phyloP scores from a whole-genome alignment of 1,284 basidiomycete genomes.

The Rhodotorula sp. region DNA sequence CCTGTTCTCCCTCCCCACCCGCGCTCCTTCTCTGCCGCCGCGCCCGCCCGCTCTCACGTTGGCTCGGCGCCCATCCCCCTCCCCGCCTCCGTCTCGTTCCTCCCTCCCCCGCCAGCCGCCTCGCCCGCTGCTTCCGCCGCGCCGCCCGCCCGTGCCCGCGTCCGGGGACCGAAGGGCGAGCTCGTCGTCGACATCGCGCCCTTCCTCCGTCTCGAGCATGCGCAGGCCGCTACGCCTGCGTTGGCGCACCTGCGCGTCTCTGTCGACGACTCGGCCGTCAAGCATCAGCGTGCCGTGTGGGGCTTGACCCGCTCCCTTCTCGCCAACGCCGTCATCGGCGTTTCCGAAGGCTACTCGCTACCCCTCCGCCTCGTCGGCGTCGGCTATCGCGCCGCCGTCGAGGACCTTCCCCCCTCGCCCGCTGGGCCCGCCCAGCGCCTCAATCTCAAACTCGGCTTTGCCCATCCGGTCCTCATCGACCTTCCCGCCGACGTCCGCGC shows the following conservation, averaged over 20 bases:
- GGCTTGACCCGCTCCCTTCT: slow-evolving; percentile 87
- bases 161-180: slow-evolving; percentile 39
- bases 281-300: slow-evolving; percentile 81
- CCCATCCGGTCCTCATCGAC: slow-evolving; percentile 80
- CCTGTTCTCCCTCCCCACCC: background rate
- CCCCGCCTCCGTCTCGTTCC: slow-evolving; percentile 61
- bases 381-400: slow-evolving; percentile 85
- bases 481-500: slow-evolving; percentile 74
- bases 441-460: slow-evolving; percentile 88
- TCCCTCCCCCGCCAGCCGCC: background rate
- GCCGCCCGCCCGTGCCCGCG: slow-evolving; percentile 13
- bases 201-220: slow-evolving; percentile 27
- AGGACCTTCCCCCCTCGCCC: slow-evolving; percentile 65
- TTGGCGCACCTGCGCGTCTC: background rate
- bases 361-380: slow-evolving; percentile 90
- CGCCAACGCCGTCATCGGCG: slow-evolving; percentile 84
- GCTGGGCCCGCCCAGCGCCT: slow-evolving; percentile 52
- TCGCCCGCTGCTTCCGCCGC: background rate
- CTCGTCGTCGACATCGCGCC: slow-evolving; percentile 38
- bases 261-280: slow-evolving; percentile 29
- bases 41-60: slow-evolving; percentile 60
- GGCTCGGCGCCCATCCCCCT: slow-evolving; percentile 75
- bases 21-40: slow-evolving; percentile 24
- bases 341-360: slow-evolving; percentile 81
- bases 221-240: background rate